Base-by-base conservation (phyloP, 2,329 filamentous ascomycete genomes). In the Pseudogymnoascus destructans region DNA sequence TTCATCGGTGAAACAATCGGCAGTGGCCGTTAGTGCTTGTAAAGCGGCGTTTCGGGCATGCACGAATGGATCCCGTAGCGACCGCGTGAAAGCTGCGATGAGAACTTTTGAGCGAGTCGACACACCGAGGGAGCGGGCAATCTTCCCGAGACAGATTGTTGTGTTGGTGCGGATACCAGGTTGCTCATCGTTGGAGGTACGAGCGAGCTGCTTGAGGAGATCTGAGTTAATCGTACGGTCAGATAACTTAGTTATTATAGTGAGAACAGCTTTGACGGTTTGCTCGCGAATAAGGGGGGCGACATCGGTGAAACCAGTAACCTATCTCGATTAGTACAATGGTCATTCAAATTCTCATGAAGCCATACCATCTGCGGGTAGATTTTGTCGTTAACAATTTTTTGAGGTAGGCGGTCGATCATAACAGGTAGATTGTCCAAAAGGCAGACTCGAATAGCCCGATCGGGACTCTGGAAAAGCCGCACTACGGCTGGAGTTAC, bases 121-220 rank as follows among this genome's bases (percentile, higher is more conserved):
- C 1, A 80, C 76, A 1, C 89, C 89, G 0, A 98, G 76, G 66
- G 95, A 87, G 65, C 89, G 91, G 11, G 93, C 91, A 65, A 98
- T 96, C 68, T 96, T 97, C 19, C 93, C 93, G 0, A 98, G 74
- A 69, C 92, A 97, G 59, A 98, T 98, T 1, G 93, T 98, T 0
- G 93, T 98, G 70, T 98, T 98, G 7, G 93, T 98, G 61, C 93
- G 82, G 63, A 98, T 98, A 0, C 93, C 93, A 0, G 93, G 90
- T 67, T 98, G 92, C 66, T 97, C 93, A 62, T 98, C 93, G 66
- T 97, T 98, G 49, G 93, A 90, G 1, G 92, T 96, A 70, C 95
- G 96, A 42, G 93, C 93, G 25, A 98, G 78, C 67, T 95, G 86
- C 65, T 87, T 87, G 19, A 98, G 75, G 9, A 98, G 77, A 65